phyloP scores from a whole-genome alignment of 2,329 filamentous ascomycete species.

The Trichophyton schoenleinii region DNA sequence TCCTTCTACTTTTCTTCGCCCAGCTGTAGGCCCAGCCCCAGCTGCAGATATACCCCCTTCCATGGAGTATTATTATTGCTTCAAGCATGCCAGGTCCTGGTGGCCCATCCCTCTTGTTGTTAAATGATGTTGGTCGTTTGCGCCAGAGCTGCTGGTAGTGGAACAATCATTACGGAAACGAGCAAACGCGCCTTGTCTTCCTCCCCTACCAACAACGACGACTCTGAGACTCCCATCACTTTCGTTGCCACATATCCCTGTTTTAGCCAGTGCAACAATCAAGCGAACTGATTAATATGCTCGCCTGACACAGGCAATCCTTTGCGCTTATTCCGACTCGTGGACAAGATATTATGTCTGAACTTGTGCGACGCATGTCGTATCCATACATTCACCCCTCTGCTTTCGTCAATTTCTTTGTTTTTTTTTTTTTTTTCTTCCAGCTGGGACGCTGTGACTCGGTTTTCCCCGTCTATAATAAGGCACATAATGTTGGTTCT shows the following conservation, averaged over 20 bases:
- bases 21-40: neutral
- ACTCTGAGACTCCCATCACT: neutral
- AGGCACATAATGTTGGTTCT: constrained; percentile 3
- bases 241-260: neutral
- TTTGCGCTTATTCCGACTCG: neutral
- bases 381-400: neutral
- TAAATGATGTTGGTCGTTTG: too few species aligned
- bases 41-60: neutral
- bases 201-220: too few species aligned
- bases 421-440: neutral
- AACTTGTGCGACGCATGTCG: neutral
- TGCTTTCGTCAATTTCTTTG: neutral
- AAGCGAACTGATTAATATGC: neutral
- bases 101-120: too few species aligned
- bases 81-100: too few species aligned
- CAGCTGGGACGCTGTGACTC: neutral
- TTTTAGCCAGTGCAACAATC: neutral
- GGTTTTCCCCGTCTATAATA: constrained; percentile 1
- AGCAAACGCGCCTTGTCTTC: neutral
- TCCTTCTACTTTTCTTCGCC: neutral
- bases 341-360: neutral
- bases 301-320: neutral
- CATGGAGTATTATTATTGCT: too few species aligned
- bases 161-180: too few species aligned
- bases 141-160: too few species aligned